A percentile compares a stretch with the other conserved stretches of the same genome.
These are phyloP conservation scores for Pelargonium australe DNA, from an alignment of 441 rosid species.

Conservation along the genomic window DNA sequence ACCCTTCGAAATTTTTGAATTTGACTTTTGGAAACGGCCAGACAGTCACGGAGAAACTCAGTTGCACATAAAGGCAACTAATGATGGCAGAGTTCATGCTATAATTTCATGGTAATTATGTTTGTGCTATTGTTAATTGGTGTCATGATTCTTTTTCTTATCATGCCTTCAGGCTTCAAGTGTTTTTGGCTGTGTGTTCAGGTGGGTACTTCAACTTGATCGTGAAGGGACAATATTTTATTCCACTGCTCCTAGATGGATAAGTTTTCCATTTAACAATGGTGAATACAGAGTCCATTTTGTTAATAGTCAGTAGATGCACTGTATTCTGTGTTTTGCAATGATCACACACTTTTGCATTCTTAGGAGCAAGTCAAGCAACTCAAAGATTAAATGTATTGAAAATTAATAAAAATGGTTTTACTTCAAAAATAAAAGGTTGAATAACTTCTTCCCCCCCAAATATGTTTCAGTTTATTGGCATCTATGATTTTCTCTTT, in stretches of 20 bases:
- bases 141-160: neutral
- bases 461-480: conserved; percentile 5
- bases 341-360: neutral
- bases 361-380: conserved; percentile 6
- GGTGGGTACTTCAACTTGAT: conserved; percentile 98
- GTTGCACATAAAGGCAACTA: conserved; percentile 46
- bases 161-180: neutral
- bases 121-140: neutral
- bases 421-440: neutral
- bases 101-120: conserved; percentile 66
- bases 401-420: neutral
- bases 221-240: conserved; percentile 72
- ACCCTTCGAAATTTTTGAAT: conserved; percentile 82
- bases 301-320: neutral
- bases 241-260: conserved; percentile 88
- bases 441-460: neutral
- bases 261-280: conserved; percentile 35
- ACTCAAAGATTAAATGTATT: neutral
- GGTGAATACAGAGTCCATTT: conserved; percentile 26
- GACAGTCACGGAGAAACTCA: conserved; percentile 56
- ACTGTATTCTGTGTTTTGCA: neutral
- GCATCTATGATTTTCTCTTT: neutral
- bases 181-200: conserved; percentile 23
- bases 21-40: conserved; percentile 94
- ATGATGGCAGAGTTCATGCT: conserved; percentile 69